Percentiles rank a stretch among this genome's conserved stretches.
Conservation (phyloP, 2,329 filamentous ascomycete genomes). For the Coleophoma crateriformis region DNA sequence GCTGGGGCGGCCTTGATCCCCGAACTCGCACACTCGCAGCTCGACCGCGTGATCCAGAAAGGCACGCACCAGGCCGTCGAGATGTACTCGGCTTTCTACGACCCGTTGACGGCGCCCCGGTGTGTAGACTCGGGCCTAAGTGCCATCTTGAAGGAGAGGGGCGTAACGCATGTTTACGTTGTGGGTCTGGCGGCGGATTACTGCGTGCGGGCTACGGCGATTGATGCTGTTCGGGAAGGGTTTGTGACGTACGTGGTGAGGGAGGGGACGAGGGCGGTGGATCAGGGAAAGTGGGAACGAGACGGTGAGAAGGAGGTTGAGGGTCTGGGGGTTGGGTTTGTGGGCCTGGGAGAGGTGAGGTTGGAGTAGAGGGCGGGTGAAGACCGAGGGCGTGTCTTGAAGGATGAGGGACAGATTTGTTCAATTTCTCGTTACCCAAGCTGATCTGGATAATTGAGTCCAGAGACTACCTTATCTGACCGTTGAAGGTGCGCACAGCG, state of each 20-base stretch:
- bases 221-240: conserved; percentile 71
- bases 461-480: too few species aligned
- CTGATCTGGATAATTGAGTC: too few species aligned
- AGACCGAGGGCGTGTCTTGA: neutral
- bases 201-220: conserved; percentile 77
- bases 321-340: conserved; percentile 54
- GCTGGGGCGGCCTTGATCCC: conserved; percentile 63
- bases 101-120: conserved; percentile 62
- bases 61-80: conserved; percentile 70
- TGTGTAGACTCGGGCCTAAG: conserved; percentile 61
- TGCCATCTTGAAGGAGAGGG: conserved; percentile 44
- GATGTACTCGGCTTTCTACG: conserved; percentile 91
- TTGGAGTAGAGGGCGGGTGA: conserved; percentile 39
- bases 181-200: conserved; percentile 86
- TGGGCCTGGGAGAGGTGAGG: conserved; percentile 51
- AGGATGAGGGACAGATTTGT: neutral
- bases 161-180: conserved; percentile 74
- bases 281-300: conserved; percentile 51
- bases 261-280: conserved; percentile 73
- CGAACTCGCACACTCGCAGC: conserved; percentile 54
- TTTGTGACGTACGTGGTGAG: conserved; percentile 73
- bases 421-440: too few species aligned
- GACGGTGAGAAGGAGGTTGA: conserved; percentile 46
- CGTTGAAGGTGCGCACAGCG: too few species aligned
- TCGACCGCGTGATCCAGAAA: conserved; percentile 73